These are phyloP conservation scores for Striga hermonthica DNA, from an alignment of 305 asterid species.

Conservation along the genomic window DNA sequence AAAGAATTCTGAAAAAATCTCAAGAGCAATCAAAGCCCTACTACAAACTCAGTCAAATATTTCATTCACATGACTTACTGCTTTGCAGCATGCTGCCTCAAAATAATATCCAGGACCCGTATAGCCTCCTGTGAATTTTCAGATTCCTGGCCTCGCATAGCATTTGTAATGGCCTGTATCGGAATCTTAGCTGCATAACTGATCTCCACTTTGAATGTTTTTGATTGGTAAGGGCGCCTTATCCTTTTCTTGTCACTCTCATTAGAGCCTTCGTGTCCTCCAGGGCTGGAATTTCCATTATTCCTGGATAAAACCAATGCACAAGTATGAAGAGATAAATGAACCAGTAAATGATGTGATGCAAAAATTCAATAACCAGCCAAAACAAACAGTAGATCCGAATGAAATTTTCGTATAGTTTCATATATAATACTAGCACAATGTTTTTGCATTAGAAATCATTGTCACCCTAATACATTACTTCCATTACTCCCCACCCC, in stretches of 20 bases:
- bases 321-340: background rate
- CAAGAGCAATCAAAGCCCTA: background rate
- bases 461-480: no score
- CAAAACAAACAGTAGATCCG: background rate
- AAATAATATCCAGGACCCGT: conserved; percentile 57
- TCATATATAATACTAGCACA: no score
- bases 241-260: conserved; percentile 51
- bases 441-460: no score
- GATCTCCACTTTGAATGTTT: conserved; percentile 61
- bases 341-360: background rate
- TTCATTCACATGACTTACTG: conserved; percentile 40
- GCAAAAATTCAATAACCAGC: background rate
- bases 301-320: conserved; percentile 39
- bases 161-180: conserved; percentile 63
- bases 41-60: conserved; percentile 10
- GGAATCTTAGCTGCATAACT: conserved; percentile 62
- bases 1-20: background rate
- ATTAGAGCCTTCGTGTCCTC: conserved; percentile 45
- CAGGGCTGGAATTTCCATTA: conserved; percentile 48
- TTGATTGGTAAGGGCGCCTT: conserved; percentile 49
- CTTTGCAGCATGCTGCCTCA: conserved; percentile 71
- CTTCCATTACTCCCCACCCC: no score
- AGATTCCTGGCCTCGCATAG: conserved; percentile 65
- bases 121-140: conserved; percentile 66
- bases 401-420: background rate